Evolutionary conservation across 805 yeast genomes (phyloP).

Genomic region (Groenewaldozyma tartarivorans): DNA sequence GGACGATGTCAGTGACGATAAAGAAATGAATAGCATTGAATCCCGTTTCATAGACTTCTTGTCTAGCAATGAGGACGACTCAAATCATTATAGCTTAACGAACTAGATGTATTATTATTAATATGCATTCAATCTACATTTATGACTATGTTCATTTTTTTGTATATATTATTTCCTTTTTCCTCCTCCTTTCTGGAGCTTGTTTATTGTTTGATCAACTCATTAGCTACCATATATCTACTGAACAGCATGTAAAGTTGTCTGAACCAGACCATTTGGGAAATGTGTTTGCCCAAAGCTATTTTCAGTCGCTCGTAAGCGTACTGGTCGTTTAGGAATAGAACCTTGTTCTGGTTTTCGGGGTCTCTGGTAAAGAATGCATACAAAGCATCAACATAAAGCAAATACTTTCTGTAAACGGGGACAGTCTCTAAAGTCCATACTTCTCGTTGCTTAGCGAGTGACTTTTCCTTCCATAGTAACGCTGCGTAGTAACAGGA

Average conservation of each 20-base stretch:
- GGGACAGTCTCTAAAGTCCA: conserved; percentile 27
- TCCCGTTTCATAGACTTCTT: too few relatives aligned
- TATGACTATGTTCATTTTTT: background rate
- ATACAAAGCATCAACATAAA: conserved; percentile 25
- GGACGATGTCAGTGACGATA: too few relatives aligned
- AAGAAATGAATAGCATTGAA: too few relatives aligned
- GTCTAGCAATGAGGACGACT: background rate
- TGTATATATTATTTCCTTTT: conserved; percentile 1
- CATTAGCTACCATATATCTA: conserved; percentile 70
- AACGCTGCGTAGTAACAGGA: conserved; percentile 19
- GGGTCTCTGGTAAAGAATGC: conserved; percentile 15
- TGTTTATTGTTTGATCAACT: conserved; percentile 22
- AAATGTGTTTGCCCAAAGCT: conserved; percentile 78
- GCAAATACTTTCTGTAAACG: conserved; percentile 28
- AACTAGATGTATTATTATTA: too few relatives aligned
- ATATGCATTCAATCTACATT: background rate
- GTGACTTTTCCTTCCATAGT: conserved; percentile 7
- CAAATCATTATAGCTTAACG: too few relatives aligned
- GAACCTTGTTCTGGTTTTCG: conserved; percentile 8
- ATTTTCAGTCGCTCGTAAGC: conserved; percentile 35
- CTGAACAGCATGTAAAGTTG: conserved; percentile 78
- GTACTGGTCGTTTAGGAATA: conserved; percentile 13
- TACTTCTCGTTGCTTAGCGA: conserved; percentile 11
- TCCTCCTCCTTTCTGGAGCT: background rate
- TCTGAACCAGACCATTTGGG: conserved; percentile 95